A percentile compares a stretch with the other conserved stretches of the same genome.
These are phyloP conservation scores for Fusarium praegraminearum DNA, from an alignment of 2,329 filamentous ascomycete species.

Conservation along the genomic window DNA sequence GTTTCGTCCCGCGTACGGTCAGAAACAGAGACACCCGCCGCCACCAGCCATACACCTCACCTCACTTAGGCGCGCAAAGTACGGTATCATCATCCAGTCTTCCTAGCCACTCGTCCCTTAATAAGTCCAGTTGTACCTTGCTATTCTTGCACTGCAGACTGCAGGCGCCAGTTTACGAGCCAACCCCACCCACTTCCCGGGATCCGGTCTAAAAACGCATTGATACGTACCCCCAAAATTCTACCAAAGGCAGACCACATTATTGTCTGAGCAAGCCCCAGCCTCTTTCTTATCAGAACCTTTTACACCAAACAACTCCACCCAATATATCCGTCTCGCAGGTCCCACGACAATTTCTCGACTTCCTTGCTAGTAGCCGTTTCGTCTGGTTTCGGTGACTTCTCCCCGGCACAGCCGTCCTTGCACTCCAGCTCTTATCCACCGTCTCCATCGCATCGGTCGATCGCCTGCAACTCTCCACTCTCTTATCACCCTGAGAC, in stretches of 20 bases:
- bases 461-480: conserved; percentile 44
- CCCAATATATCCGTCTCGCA: conserved; percentile 47
- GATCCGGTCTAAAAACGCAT: conserved; percentile 27
- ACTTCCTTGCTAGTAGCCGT: conserved; percentile 49
- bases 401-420: conserved; percentile 36
- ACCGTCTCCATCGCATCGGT: conserved; percentile 45
- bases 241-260: conserved; percentile 47
- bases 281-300: conserved; percentile 41
- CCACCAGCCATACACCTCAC: conserved; percentile 22
- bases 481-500: conserved; percentile 45
- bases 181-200: conserved; percentile 35
- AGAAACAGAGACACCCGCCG: conserved; percentile 26
- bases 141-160: conserved; percentile 32
- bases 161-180: conserved; percentile 33
- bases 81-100: conserved; percentile 23
- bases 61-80: conserved; percentile 24
- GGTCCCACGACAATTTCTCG: conserved; percentile 37
- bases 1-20: conserved; percentile 27
- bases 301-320: conserved; percentile 43
- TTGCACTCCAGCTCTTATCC: conserved; percentile 36
- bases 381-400: conserved; percentile 41
- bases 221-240: conserved; percentile 38
- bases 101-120: conserved; percentile 31
- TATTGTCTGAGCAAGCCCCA: conserved; percentile 40
- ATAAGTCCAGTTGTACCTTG: conserved; percentile 24